Conservation (phyloP, 768 basidiomycete genomes). For the Suillus ampliporus region DNA sequence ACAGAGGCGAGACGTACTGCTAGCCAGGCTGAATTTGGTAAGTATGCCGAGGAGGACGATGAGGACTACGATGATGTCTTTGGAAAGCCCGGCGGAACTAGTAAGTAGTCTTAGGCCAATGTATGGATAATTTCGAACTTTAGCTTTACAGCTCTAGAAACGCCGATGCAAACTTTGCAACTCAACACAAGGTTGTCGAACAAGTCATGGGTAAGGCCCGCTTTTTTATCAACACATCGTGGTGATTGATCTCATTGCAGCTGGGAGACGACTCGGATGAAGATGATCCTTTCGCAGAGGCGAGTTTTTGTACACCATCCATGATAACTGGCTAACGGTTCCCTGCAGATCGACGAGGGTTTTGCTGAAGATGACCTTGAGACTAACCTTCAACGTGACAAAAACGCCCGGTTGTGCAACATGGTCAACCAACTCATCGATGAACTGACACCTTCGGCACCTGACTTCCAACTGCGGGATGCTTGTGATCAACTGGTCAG, state of each 20-base stretch:
- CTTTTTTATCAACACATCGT: neutral
- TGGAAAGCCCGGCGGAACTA: conserved; percentile 70
- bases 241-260: conserved; percentile 37
- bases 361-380: conserved; percentile 93
- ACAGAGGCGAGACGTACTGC: conserved; percentile 62
- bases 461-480: conserved; percentile 82
- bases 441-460: conserved; percentile 78
- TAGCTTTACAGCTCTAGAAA: conserved; percentile 53
- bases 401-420: conserved; percentile 85
- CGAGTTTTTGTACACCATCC: conserved; percentile 32
- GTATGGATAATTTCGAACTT: conserved; percentile 8
- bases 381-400: conserved; percentile 91
- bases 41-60: conserved; percentile 87
- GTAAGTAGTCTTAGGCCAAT: conserved; percentile 49
- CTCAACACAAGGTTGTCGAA: conserved; percentile 87
- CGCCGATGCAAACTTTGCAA: conserved; percentile 75
- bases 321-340: conserved; percentile 11
- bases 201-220: conserved; percentile 77
- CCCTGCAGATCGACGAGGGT: conserved; percentile 82
- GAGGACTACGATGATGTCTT: conserved; percentile 98
- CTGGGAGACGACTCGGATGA: conserved; percentile 87
- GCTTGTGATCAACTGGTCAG: conserved; percentile 88
- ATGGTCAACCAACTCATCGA: conserved; percentile 87
- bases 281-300: conserved; percentile 96
- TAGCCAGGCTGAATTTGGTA: conserved; percentile 72